Evolutionary conservation across 208 protist genomes (phyloP), one percentile per base, ranked within the genome.

Genomic region (Lotmaria passim): DNA sequence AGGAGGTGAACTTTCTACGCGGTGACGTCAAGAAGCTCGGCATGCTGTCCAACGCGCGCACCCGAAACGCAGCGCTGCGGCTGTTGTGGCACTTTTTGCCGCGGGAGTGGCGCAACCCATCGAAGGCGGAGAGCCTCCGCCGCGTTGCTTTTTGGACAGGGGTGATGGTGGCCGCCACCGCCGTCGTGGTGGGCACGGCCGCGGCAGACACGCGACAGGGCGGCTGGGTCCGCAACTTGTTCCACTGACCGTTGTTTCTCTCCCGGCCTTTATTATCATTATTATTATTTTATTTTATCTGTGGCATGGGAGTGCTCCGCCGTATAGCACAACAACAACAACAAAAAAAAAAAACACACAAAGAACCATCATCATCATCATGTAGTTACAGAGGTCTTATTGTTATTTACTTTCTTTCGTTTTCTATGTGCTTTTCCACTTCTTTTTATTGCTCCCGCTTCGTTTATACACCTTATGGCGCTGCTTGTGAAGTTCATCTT

Each of bases 41-140:
- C 28, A 72, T 90, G 59, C 75, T 92, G 44, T 81, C 84, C 12
- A 84, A 92, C 65, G 66, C 73, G 23, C 31, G 72, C 31, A 94
- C 86, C 4, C 84, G 86, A 26, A 89, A 93, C 57, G 85, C 84
- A 36, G 89, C 86, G 26, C 81, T 94, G 62, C 83, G 79, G 41
- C 63, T 90, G 63, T 62, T 94, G 31, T 90, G 86, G 84, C 57
- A 64, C 34, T 66, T 84, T 6, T 78, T 94, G 26, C 87, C 83
- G 24, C 83, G 89, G 24, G 86, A 94, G 73, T 94, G 89, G 86
- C 85, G 89, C 66, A 85, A 69, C 56, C 84, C 86, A 7, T 78
- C 79, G n/a, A 76, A 76, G 70, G 58, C 47, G 41, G 46, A 50
- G 47, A 26, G 48, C 23, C 41, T 81, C 30, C 75, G 57, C 19